Evolutionary conservation across 2,329 filamentous ascomycete genomes (phyloP).

Genomic region (Dothideomycetes sp.): DNA sequence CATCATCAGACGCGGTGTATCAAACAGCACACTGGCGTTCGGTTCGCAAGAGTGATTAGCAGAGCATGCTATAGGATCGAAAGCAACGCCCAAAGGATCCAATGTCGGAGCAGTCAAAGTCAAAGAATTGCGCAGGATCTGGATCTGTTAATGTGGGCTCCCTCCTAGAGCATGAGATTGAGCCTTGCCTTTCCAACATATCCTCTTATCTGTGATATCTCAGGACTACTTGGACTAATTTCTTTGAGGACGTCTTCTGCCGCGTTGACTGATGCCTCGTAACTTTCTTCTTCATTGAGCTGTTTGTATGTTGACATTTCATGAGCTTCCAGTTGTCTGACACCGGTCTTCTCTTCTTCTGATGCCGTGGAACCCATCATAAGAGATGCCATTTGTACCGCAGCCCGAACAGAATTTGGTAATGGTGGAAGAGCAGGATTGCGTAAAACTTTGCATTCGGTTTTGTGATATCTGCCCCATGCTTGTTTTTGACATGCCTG

Average conservation of each 20-base stretch:
- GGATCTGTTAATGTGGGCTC: constrained; percentile 1
- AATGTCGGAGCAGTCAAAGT: constrained; percentile 47
- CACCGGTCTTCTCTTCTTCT: constrained; percentile 33
- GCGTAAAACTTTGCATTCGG: constrained; percentile 49
- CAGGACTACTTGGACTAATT: neutral
- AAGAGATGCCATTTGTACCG: constrained; percentile 45
- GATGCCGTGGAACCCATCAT: constrained; percentile 30
- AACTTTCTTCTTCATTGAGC: neutral
- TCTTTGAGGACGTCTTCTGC: neutral
- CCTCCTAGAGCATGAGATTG: neutral
- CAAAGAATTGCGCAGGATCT: constrained; percentile 51
- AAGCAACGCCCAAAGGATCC: constrained; percentile 50
- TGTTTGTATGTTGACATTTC: neutral
- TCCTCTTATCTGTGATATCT: neutral
- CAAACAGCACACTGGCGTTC: constrained; percentile 50
- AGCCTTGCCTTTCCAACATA: constrained; percentile 8
- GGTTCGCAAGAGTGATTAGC: constrained; percentile 56
- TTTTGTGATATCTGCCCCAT: constrained; percentile 51
- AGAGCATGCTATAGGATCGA: constrained; percentile 46
- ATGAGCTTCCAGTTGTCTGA: constrained; percentile 30
- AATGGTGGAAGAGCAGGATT: constrained; percentile 28
- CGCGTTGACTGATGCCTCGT: neutral
- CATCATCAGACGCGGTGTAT: constrained; percentile 41
- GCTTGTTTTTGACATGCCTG: constrained; percentile 50
- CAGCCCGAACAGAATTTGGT: constrained; percentile 47